phyloP scores from a whole-genome alignment of 257 asterid genomes.

The Jacaranda mimosifolia region DNA sequence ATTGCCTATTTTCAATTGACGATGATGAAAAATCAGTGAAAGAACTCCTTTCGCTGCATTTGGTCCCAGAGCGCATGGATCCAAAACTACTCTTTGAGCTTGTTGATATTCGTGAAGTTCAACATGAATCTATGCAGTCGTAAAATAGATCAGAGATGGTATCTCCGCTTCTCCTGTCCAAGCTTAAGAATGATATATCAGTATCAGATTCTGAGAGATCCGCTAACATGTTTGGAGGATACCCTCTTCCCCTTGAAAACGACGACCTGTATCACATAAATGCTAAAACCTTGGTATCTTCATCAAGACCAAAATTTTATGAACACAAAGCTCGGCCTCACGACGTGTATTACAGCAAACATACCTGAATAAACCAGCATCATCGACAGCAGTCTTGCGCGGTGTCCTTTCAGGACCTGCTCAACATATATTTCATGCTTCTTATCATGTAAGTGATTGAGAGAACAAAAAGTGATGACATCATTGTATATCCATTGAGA shows the following conservation, averaged over 20 bases:
- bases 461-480: background rate
- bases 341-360: slow-evolving; percentile 3
- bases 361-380: slow-evolving; percentile 49
- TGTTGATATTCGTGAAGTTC: slow-evolving; percentile 60
- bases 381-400: slow-evolving; percentile 44
- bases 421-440: slow-evolving; percentile 6
- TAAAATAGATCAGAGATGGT: slow-evolving; percentile 34
- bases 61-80: slow-evolving; percentile 48
- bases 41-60: slow-evolving; percentile 46
- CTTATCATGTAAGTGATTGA: background rate
- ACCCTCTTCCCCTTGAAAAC: slow-evolving; percentile 44
- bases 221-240: slow-evolving; percentile 40
- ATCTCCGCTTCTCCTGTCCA: slow-evolving; percentile 54
- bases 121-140: slow-evolving; percentile 53
- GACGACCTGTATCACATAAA: slow-evolving; percentile 53
- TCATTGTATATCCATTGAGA: background rate
- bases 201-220: slow-evolving; percentile 56
- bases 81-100: slow-evolving; percentile 71
- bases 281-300: background rate
- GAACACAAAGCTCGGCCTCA: too few species aligned
- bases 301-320: background rate
- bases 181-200: slow-evolving; percentile 72
- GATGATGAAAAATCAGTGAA: too few species aligned
- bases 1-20: too few species aligned
- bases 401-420: slow-evolving; percentile 50